A percentile compares a stretch with the other conserved stretches of the same genome.
phyloP scores from a whole-genome alignment of 495 filamentous ascomycete genomes.

The Xylaria curta region DNA sequence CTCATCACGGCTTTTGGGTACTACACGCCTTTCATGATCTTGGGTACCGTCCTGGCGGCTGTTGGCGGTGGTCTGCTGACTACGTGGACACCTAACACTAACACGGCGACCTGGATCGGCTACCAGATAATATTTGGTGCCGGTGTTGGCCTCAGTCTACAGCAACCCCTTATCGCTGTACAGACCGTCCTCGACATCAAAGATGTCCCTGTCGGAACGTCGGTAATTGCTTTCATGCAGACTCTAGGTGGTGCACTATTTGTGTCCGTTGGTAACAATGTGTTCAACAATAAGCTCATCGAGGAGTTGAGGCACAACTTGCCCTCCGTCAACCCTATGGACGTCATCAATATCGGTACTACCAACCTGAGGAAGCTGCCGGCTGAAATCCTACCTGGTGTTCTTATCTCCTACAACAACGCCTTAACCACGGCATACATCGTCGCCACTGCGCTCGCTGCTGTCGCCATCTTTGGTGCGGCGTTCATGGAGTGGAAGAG shows the following conservation, averaged over 20 bases:
- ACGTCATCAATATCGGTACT: constrained; percentile 67
- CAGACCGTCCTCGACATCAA: constrained; percentile 67
- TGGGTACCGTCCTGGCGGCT: constrained; percentile 61
- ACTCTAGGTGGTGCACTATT: constrained; percentile 76
- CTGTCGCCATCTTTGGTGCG: constrained; percentile 65
- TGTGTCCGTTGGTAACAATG: constrained; percentile 75
- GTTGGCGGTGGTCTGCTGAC: constrained; percentile 75
- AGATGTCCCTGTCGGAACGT: constrained; percentile 72
- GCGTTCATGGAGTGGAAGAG: constrained; percentile 75
- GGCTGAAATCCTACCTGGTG: constrained; percentile 52
- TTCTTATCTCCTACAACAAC: constrained; percentile 73
- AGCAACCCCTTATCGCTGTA: constrained; percentile 71
- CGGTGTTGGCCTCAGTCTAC: constrained; percentile 72
- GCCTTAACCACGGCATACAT: constrained; percentile 73
- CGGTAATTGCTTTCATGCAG: constrained; percentile 72
- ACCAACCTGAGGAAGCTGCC: constrained; percentile 66
- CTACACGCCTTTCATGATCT: constrained; percentile 77
- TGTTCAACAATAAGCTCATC: constrained; percentile 76
- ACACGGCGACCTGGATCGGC: constrained; percentile 72
- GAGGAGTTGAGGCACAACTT: constrained; percentile 58
- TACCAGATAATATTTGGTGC: constrained; percentile 74
- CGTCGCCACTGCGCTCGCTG: constrained; percentile 68
- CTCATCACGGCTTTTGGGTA: constrained; percentile 70
- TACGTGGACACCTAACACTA: constrained; percentile 64
- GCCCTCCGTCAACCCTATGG: constrained; percentile 55